Conservation (phyloP, 169 alveolate species). For the Plasmodium cynomolgi region DNA sequence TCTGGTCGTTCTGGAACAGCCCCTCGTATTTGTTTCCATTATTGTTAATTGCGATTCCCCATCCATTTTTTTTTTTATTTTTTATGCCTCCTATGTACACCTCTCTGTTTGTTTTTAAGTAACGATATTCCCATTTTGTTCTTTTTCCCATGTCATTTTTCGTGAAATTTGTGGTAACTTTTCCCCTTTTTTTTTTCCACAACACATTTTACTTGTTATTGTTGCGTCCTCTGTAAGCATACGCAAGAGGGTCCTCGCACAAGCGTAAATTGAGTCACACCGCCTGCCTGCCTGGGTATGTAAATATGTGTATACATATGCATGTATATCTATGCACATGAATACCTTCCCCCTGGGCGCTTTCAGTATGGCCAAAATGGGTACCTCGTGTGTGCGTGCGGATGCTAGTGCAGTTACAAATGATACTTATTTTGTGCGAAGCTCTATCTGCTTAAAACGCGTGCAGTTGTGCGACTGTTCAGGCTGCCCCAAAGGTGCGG, state of each 20-base stretch:
- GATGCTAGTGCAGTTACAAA: not conserved
- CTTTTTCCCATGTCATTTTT: constrained; percentile 76
- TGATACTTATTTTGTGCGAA: not conserved
- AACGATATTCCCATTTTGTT: constrained; percentile 40
- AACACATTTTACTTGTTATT: constrained; percentile 20
- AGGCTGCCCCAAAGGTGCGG: not conserved
- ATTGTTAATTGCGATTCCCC: constrained; percentile 79
- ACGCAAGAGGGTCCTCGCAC: not conserved
- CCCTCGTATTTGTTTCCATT: constrained; percentile 83
- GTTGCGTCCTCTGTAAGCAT: not conserved
- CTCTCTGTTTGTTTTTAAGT: constrained; percentile 37
- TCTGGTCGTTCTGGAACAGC: constrained; percentile 75
- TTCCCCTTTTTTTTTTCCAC: constrained; percentile 6
- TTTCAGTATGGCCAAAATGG: not conserved
- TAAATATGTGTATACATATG: not conserved
- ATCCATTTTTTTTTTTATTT: constrained; percentile 77
- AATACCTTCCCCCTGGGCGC: not conserved
- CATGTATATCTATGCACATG: not conserved
- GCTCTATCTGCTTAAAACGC: not conserved
- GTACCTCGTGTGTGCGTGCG: not conserved
- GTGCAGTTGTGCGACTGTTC: not conserved
- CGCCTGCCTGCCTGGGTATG: not conserved
- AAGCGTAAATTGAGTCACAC: not conserved
- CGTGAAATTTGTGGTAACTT: not conserved
- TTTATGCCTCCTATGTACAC: constrained; percentile 53